Base-by-base conservation (phyloP, 2,329 filamentous ascomycete genomes). In the Harringtonia aguacate region DNA sequence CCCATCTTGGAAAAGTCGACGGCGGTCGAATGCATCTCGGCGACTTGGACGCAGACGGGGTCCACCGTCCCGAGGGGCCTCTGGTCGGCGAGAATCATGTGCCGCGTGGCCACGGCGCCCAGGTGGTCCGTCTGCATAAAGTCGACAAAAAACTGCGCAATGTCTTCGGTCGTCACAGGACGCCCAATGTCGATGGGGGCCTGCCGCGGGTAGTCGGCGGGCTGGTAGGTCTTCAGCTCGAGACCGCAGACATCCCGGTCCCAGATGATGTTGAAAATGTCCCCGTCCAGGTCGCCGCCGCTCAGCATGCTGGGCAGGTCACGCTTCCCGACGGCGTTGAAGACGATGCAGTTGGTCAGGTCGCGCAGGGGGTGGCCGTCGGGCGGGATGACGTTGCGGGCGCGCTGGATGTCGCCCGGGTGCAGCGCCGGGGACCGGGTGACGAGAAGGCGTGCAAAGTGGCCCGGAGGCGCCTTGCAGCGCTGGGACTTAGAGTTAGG, bases 261-360 rank as follows among this genome's bases (percentile, higher is more conserved):
- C 70, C 76, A 92, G 39, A 94, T 84, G 40, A 94, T 63, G 50
- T 87, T 83, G 60, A 84, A 94, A 0, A 86, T 63, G 57, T 95
- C 88, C 0, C 87, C 87, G 50, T 92, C 86, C 0, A 94, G 70
- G 58, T 94, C 87, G 0, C 87, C 87, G 1, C 87, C 87, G 43
- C 82, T 83, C 0, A 94, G 67, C 58, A 82, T 74, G 48, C 84
- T 90, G 0, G 86, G 86, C 0, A 94, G 64, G 55, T 94, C 87
- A 15, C 87, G 75, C 0, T 53, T 22, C 0, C 88, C 87, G 35
- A 74, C 68, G 45, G 79, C 76, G 47, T 81, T 88, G 56, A 94
- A 94, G 1, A 84, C 77, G 15, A 94, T 71, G 47, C 86, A 89
- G 54, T 94, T 94, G 2, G 68, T 64, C 1, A 89, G 67, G 0